Evolutionary conservation across 2,329 filamentous ascomycete species (phyloP).

Genomic region (Claviceps pusilla): DNA sequence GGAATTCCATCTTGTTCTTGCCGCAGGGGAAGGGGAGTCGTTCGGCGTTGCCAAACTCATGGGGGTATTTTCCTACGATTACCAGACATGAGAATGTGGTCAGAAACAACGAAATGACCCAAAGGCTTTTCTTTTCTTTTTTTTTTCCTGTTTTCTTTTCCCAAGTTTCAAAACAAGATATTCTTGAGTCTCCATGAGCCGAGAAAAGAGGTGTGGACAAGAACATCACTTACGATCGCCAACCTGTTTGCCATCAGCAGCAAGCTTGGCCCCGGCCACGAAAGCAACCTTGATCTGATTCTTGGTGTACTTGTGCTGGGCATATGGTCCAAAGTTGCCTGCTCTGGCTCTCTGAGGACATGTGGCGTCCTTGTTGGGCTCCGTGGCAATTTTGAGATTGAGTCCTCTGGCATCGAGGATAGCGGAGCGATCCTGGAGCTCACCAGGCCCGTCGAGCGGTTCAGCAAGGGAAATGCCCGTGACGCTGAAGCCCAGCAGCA

Average conservation of each 20-base stretch:
- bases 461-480: not conserved
- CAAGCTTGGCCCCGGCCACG: not conserved
- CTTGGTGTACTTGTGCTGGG: not conserved
- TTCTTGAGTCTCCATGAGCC: not conserved
- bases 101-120: not conserved
- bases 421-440: not conserved
- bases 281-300: not conserved
- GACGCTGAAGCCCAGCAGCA: not conserved
- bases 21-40: not conserved
- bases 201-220: not conserved
- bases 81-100: not conserved
- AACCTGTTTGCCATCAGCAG: not conserved
- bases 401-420: not conserved
- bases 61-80: not conserved
- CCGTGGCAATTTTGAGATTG: not conserved
- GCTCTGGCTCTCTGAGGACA: not conserved
- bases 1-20: constrained; percentile 1
- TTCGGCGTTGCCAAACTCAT: not conserved
- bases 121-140: too few species aligned
- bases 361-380: not conserved
- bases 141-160: too few species aligned
- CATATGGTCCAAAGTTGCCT: not conserved
- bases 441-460: not conserved
- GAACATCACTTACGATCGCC: not conserved
- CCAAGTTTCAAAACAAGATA: not conserved